Percentiles rank a stretch among this genome's conserved stretches.
phyloP scores from a whole-genome alignment of 2,329 filamentous ascomycete species.

The Alternaria solani region DNA sequence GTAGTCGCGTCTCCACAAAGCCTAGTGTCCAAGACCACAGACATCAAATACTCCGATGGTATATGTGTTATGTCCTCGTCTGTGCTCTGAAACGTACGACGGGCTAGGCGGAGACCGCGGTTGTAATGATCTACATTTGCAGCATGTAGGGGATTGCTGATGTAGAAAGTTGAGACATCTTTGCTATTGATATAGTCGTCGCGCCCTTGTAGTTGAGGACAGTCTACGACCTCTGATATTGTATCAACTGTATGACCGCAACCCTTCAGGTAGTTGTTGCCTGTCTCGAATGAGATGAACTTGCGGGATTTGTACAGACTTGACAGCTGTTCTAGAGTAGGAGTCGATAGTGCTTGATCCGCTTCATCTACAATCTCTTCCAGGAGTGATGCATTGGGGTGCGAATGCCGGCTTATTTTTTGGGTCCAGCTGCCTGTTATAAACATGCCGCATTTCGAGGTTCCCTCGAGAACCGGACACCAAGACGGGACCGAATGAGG shows the following conservation, averaged over 20 bases:
- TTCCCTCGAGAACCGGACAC: not conserved
- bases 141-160: not conserved
- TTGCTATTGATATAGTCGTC: fast-evolving
- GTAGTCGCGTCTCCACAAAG: not conserved
- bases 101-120: not conserved
- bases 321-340: fast-evolving
- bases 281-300: not conserved
- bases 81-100: fast-evolving
- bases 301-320: not conserved
- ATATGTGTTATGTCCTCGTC: fast-evolving
- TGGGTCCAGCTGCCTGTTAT: fast-evolving
- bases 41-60: not conserved
- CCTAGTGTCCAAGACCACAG: not conserved
- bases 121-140: not conserved
- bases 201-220: not conserved
- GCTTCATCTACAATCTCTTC: fast-evolving
- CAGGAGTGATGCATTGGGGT: fast-evolving
- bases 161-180: fast-evolving
- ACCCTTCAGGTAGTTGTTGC: not conserved
- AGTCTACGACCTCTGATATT: not conserved
- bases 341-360: fast-evolving
- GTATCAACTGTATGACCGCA: not conserved
- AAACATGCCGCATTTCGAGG: fast-evolving
- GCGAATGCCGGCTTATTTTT: no score
- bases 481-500: not conserved